Percentiles rank a stretch among this genome's conserved stretches.
phyloP scores from a whole-genome alignment of 2,329 filamentous ascomycete species.

The Colletotrichum cuscutae region DNA sequence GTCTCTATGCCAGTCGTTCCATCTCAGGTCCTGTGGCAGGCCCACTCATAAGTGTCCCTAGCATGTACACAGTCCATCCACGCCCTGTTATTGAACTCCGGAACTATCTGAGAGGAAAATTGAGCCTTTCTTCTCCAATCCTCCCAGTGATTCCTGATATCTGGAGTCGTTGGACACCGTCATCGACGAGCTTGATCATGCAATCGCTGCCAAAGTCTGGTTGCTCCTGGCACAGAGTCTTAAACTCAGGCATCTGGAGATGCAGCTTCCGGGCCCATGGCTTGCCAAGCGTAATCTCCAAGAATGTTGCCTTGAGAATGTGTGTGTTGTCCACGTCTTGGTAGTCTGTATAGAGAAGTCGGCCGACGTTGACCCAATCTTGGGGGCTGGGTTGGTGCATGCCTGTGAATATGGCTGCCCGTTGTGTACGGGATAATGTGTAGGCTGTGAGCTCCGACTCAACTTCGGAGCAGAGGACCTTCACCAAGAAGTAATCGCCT shows the following conservation, averaged over 20 bases:
- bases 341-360: background rate
- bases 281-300: background rate
- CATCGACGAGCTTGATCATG: constrained; percentile 7
- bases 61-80: background rate
- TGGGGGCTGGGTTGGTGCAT: background rate
- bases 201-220: constrained; percentile 7
- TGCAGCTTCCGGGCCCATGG: background rate
- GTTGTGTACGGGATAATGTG: no score
- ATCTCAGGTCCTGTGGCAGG: background rate
- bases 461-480: background rate
- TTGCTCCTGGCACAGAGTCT: background rate
- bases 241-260: background rate
- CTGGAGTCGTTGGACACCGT: background rate
- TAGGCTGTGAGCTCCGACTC: background rate
- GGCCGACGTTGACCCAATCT: background rate
- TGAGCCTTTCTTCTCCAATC: background rate
- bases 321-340: background rate
- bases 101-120: background rate
- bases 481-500: background rate
- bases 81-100: background rate
- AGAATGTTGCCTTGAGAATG: background rate
- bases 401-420: no score
- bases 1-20: no score
- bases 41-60: background rate
- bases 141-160: background rate